Conservation (phyloP, 345 rosid species). For the Eutrema japonicum region DNA sequence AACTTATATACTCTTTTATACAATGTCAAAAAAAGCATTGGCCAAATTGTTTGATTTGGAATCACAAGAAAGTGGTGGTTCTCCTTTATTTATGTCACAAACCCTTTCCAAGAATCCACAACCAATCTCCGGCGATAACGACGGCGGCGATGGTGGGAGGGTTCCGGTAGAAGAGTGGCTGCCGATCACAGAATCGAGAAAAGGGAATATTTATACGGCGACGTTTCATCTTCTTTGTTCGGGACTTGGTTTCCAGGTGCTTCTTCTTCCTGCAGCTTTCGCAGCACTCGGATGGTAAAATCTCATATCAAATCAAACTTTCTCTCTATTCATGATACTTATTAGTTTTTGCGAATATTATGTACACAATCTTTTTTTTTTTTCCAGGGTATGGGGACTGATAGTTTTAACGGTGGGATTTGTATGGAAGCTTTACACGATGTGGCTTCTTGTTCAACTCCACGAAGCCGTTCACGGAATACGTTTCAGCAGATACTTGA, state of each 20-base stretch:
- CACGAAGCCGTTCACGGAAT: conserved; percentile 67
- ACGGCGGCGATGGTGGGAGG: conserved; percentile 23
- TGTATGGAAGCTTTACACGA: conserved; percentile 81
- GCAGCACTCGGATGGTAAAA: conserved; percentile 83
- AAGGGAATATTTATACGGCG: conserved; percentile 76
- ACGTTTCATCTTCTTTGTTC: conserved; percentile 88
- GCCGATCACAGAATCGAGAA: conserved; percentile 88
- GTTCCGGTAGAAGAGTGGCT: conserved; percentile 61
- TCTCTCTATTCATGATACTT: background rate
- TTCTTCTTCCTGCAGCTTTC: conserved; percentile 91
- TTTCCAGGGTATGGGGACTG: conserved; percentile 77
- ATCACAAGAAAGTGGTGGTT: conserved; percentile 37
- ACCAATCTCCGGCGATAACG: conserved; percentile 29
- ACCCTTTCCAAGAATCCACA: conserved; percentile 25
- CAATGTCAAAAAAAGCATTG: conserved; percentile 27
- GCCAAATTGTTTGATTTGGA: conserved; percentile 29
- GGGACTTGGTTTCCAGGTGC: conserved; percentile 82
- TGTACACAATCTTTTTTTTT: background rate
- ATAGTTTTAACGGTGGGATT: conserved; percentile 58
- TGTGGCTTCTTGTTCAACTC: conserved; percentile 72
- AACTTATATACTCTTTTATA: background rate
- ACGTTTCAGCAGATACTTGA: conserved; percentile 76
- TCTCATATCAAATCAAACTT: background rate
- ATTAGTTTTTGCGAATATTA: background rate
- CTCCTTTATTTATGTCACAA: conserved; percentile 39